phyloP scores from a whole-genome alignment of 768 basidiomycete genomes.

The Crucibulum laeve region DNA sequence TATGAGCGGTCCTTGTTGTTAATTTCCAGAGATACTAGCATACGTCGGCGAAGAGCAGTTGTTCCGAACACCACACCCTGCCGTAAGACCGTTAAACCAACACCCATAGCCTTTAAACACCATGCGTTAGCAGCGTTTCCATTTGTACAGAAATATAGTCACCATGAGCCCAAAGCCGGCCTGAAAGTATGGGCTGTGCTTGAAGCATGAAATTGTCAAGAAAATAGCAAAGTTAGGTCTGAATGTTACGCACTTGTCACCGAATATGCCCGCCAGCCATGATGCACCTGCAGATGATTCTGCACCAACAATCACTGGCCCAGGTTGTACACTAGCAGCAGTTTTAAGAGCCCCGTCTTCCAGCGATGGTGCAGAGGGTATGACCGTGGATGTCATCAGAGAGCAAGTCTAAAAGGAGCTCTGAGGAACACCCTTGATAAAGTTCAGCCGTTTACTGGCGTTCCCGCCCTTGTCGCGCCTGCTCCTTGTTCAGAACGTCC shows the following conservation, averaged over 20 bases:
- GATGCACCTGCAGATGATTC: conserved; percentile 18
- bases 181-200: conserved; percentile 90
- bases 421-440: no score
- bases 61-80: conserved; percentile 66
- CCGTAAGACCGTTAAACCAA: conserved; percentile 73
- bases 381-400: background rate
- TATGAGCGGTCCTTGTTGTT: conserved; percentile 94
- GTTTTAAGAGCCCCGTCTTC: background rate
- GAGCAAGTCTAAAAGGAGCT: background rate
- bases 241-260: conserved; percentile 65
- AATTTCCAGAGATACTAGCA: conserved; percentile 94
- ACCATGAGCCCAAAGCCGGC: conserved; percentile 99
- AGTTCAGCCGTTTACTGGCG: no score
- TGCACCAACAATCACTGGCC: conserved; percentile 4
- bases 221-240: conserved; percentile 4
- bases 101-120: conserved; percentile 76
- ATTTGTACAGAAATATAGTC: conserved; percentile 5
- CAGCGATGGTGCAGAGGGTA: background rate
- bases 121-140: conserved; percentile 6
- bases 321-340: background rate
- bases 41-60: conserved; percentile 75
- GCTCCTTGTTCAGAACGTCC: no score
- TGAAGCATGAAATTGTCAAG: conserved; percentile 21
- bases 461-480: no score
- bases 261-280: conserved; percentile 36